Evolutionary conservation across 2,329 filamentous ascomycete species (phyloP).

Genomic region (Alternaria sp.): DNA sequence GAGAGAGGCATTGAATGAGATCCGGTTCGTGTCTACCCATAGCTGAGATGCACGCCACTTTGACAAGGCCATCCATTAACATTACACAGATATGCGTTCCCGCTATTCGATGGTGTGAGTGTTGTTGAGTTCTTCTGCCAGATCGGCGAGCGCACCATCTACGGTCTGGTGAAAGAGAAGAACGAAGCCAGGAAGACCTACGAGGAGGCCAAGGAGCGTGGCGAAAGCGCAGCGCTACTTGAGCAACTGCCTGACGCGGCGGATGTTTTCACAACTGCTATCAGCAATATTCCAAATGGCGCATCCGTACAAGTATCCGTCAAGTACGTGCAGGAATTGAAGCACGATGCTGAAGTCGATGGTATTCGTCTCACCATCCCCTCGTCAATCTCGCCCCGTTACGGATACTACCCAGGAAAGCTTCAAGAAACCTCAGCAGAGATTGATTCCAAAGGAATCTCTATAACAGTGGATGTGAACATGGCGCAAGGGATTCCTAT

Average conservation of each 20-base stretch:
- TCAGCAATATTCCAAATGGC: background rate
- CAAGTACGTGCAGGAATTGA: conserved; percentile 16
- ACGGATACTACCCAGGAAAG: conserved; percentile 1
- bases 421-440: background rate
- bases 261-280: conserved; percentile 15
- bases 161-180: conserved; percentile 15
- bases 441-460: background rate
- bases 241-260: conserved; percentile 11
- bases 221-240: conserved; percentile 10
- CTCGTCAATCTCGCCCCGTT: conserved; percentile 5
- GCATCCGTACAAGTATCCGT: conserved; percentile 1
- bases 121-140: conserved; percentile 15
- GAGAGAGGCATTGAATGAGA: conserved; percentile 2
- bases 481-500: conserved; percentile 5
- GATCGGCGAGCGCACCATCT: conserved; percentile 10
- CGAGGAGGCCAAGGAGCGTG: conserved; percentile 5
- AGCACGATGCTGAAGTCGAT: conserved; percentile 15
- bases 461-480: conserved; percentile 12
- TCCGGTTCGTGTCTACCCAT: background rate
- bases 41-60: background rate
- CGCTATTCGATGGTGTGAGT: conserved; percentile 13
- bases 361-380: conserved; percentile 13
- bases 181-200: conserved; percentile 12
- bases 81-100: conserved; percentile 9
- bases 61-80: background rate